Conservation (phyloP, 1,284 basidiomycete species). For the Rhodotorula sp. region DNA sequence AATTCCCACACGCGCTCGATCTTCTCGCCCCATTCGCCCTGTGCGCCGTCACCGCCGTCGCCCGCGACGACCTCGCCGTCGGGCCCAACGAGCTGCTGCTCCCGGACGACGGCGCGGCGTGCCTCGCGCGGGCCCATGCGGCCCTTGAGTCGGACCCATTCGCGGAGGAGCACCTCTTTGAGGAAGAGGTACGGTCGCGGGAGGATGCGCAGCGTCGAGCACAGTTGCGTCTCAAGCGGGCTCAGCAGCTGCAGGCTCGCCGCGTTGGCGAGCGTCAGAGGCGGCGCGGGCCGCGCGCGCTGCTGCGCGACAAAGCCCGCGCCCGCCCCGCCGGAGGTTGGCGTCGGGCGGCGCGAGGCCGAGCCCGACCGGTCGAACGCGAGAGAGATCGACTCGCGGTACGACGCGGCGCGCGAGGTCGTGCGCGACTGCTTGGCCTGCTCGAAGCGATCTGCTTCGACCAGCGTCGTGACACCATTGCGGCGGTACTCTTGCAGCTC, state of each 20-base stretch:
- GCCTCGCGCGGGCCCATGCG: constrained; percentile 21
- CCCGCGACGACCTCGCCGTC: background rate
- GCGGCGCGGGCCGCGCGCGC: constrained; percentile 45
- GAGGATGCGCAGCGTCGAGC: constrained; percentile 79
- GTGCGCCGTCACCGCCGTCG: background rate
- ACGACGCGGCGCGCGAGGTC: constrained; percentile 37
- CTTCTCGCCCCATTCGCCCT: constrained; percentile 40
- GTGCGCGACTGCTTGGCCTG: constrained; percentile 68
- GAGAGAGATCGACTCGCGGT: constrained; percentile 33
- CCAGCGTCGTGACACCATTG: constrained; percentile 73
- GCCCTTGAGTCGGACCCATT: constrained; percentile 84
- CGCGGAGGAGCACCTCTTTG: constrained; percentile 86
- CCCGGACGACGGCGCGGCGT: constrained; percentile 7
- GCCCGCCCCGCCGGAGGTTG: background rate
- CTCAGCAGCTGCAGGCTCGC: constrained; percentile 73
- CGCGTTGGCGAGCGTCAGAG: constrained; percentile 45
- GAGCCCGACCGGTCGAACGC: constrained; percentile 7
- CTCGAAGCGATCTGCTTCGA: constrained; percentile 88
- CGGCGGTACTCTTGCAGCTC: constrained; percentile 86
- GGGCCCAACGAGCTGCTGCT: background rate
- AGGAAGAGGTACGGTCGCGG: constrained; percentile 89
- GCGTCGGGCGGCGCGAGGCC: constrained; percentile 8
- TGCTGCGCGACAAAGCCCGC: constrained; percentile 54
- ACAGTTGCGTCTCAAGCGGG: constrained; percentile 80
- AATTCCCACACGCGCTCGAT: constrained; percentile 41